Evolutionary conservation across 495 filamentous ascomycete species (phyloP).

Genomic region (Hyaloscypha hepaticicola): DNA sequence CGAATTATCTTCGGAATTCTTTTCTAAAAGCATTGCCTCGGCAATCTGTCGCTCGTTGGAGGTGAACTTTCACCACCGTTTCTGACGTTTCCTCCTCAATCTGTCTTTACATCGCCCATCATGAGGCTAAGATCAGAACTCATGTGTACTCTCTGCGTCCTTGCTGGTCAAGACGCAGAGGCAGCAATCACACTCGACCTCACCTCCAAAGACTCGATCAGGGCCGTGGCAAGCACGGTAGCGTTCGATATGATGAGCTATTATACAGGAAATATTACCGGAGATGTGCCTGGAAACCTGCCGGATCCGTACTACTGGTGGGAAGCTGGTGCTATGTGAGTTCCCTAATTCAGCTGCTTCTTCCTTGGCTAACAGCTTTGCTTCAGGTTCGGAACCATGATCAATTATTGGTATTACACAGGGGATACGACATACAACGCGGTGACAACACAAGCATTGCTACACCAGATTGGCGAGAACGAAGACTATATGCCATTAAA

Average conservation of each 20-base stretch:
- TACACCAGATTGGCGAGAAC: conserved; percentile 55
- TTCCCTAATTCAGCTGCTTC: conserved; percentile 30
- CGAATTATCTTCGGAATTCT: background rate
- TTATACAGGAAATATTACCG: conserved; percentile 71
- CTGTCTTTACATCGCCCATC: background rate
- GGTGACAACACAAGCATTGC: conserved; percentile 49
- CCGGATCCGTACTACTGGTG: conserved; percentile 82
- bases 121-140: conserved; percentile 23
- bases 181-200: conserved; percentile 41
- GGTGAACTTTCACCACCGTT: background rate
- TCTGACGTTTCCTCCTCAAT: background rate
- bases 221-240: conserved; percentile 14
- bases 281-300: conserved; percentile 68
- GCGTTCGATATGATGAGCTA: conserved; percentile 38
- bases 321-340: conserved; percentile 74
- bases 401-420: conserved; percentile 70
- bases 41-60: conserved; percentile 5
- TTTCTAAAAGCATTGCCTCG: background rate
- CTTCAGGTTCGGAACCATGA: conserved; percentile 54
- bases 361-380: conserved; percentile 36
- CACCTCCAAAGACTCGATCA: conserved; percentile 29
- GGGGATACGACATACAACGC: conserved; percentile 61
- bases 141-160: conserved; percentile 58
- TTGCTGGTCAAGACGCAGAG: conserved; percentile 53
- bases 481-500: conserved; percentile 62